Conservation (phyloP, 1,284 basidiomycete species). For the Pseudozyma pruni region DNA sequence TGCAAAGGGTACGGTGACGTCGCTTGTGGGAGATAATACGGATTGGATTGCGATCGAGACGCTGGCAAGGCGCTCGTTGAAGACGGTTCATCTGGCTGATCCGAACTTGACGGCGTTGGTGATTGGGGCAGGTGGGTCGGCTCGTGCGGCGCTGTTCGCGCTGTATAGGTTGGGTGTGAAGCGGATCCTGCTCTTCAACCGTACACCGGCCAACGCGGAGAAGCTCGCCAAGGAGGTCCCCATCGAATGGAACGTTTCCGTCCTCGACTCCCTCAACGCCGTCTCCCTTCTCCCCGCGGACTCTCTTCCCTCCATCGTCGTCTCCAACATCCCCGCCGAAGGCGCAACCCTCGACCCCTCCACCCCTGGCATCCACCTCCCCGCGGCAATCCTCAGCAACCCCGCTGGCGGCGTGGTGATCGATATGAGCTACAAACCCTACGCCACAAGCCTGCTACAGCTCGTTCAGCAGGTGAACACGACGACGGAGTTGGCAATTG, state of each 20-base stretch:
- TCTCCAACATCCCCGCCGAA: conserved; percentile 64
- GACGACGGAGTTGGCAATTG: no score
- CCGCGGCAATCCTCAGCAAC: conserved; percentile 43
- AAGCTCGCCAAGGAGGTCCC: conserved; percentile 52
- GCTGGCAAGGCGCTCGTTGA: conserved; percentile 35
- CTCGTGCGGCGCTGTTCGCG: conserved; percentile 64
- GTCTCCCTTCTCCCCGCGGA: conserved; percentile 13
- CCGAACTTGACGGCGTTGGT: conserved; percentile 55
- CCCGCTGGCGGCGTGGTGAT: conserved; percentile 62
- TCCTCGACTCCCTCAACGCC: conserved; percentile 45
- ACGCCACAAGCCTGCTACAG: conserved; percentile 57
- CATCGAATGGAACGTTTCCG: conserved; percentile 58
- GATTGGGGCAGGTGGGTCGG: conserved; percentile 66
- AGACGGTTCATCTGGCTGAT: conserved; percentile 34
- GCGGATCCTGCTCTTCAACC: conserved; percentile 63
- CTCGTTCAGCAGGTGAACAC: conserved; percentile 40
- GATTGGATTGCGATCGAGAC: conserved; percentile 65
- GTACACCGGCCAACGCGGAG: conserved; percentile 60
- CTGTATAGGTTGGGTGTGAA: conserved; percentile 60
- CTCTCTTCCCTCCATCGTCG: conserved; percentile 41
- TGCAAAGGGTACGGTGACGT: conserved; percentile 9
- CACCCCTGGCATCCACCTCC: conserved; percentile 44
- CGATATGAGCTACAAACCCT: conserved; percentile 67
- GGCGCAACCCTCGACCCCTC: conserved; percentile 48
- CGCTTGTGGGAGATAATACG: conserved; percentile 64